Conservation (phyloP, 345 rosid species). For the Arabidopsis arenosa region DNA sequence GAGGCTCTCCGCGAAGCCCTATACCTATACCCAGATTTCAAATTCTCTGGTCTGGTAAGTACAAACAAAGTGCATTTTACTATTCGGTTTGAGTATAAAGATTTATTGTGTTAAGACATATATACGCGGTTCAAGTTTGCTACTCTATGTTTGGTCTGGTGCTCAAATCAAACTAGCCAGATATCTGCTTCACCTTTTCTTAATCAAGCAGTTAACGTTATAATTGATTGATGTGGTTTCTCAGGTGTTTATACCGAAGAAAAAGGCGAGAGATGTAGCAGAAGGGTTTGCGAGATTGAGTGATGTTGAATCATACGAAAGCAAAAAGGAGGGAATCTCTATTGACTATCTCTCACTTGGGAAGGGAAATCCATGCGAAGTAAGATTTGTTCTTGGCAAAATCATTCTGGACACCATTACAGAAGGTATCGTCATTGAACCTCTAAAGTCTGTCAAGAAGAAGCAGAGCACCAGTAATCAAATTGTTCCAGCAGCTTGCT, state of each 20-base stretch:
- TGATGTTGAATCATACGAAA: conserved; percentile 48
- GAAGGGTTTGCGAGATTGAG: conserved; percentile 52
- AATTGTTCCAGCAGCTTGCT: conserved; percentile 6
- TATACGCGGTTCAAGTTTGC: not conserved
- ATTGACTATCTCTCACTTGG: conserved; percentile 62
- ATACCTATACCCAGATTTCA: conserved; percentile 49
- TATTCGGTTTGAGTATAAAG: not conserved
- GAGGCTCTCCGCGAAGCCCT: conserved; percentile 47
- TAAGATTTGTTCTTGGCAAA: conserved; percentile 75
- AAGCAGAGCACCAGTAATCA: conserved; percentile 12
- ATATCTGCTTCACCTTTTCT: conserved; percentile 8
- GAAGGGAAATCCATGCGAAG: conserved; percentile 61
- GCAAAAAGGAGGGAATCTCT: conserved; percentile 40
- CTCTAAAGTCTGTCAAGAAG: conserved; percentile 39
- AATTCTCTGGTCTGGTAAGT: conserved; percentile 67
- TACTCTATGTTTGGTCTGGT: conserved; percentile 20
- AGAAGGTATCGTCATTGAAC: conserved; percentile 37
- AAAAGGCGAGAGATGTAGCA: conserved; percentile 43
- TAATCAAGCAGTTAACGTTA: not conserved
- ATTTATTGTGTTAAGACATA: conserved; percentile 6
- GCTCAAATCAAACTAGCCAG: not conserved
- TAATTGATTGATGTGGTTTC: conserved; percentile 11
- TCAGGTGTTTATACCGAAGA: conserved; percentile 75
- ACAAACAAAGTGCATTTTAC: conserved; percentile 39
- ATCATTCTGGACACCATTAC: conserved; percentile 74